phyloP scores from a whole-genome alignment of 1,284 basidiomycete genomes.

The Sanguinoderma infundibulare region DNA sequence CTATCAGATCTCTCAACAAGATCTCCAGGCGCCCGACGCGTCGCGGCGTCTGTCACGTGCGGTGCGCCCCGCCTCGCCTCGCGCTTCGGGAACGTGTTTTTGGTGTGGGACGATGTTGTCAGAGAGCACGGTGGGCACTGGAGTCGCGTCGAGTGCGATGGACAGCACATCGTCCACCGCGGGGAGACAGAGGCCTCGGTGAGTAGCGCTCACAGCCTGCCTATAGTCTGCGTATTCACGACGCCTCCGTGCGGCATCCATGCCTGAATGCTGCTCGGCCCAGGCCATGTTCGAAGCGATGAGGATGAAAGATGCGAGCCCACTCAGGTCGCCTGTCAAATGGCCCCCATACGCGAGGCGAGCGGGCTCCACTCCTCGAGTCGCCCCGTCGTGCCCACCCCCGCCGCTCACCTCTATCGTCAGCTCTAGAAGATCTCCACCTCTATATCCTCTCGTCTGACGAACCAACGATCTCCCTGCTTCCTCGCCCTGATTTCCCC shows the following conservation, averaged over 20 bases:
- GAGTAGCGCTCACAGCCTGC: too few relatives aligned
- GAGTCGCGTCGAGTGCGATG: too few relatives aligned
- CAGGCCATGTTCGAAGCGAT: not conserved
- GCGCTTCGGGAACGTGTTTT: too few relatives aligned
- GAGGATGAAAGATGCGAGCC: not conserved
- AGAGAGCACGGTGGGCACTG: too few relatives aligned
- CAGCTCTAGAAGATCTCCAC: not conserved
- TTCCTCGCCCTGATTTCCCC: not conserved
- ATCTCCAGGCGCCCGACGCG: slow-evolving; percentile 4
- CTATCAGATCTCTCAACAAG: slow-evolving; percentile 25
- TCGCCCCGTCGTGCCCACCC: not conserved
- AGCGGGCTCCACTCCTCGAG: not conserved
- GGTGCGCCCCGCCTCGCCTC: not conserved
- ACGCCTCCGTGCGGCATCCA: not conserved
- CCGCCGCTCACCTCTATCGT: too few relatives aligned
- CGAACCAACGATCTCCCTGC: not conserved
- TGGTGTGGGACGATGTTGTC: too few relatives aligned
- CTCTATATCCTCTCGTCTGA: not conserved
- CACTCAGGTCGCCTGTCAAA: not conserved
- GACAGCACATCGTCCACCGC: too few relatives aligned
- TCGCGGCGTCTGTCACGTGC: slow-evolving; percentile 14
- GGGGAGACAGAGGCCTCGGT: too few relatives aligned
- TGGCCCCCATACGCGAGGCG: not conserved
- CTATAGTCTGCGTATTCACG: too few relatives aligned
- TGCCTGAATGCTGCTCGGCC: too few relatives aligned